phyloP scores from a whole-genome alignment of 2,329 filamentous ascomycete genomes.

The Sarocladium strictum region DNA sequence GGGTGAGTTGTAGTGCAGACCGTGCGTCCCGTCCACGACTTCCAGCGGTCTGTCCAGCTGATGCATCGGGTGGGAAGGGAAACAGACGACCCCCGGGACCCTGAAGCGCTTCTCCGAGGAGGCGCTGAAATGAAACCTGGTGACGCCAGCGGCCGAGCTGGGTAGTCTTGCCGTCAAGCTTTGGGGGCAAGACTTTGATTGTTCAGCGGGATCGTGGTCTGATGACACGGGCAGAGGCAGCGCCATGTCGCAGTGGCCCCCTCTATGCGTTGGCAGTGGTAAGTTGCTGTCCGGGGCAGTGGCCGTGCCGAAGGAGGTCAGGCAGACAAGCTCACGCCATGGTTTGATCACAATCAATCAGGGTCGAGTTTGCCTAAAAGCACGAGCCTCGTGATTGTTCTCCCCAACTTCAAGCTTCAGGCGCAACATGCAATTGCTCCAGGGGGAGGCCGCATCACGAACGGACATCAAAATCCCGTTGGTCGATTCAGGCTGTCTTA shows the following conservation, averaged over 20 bases:
- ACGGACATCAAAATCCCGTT: neutral
- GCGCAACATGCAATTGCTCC: neutral
- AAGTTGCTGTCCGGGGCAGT: neutral
- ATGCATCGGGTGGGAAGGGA: neutral
- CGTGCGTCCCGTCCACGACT: neutral
- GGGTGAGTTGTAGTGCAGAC: conserved; percentile 4
- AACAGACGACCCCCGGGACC: neutral
- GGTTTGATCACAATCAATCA: neutral
- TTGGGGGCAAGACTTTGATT: neutral
- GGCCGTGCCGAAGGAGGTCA: neutral
- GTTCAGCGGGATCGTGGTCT: neutral
- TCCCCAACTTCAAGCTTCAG: neutral
- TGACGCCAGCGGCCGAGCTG: conserved; percentile 10
- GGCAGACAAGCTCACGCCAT: neutral
- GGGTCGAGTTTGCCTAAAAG: neutral
- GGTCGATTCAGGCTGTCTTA: conserved; percentile 7
- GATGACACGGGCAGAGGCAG: conserved; percentile 3
- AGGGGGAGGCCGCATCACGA: neutral
- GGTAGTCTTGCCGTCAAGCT: neutral
- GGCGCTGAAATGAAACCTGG: conserved; percentile 12
- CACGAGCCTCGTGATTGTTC: conserved; percentile 8
- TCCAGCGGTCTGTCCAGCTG: neutral
- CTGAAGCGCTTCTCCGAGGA: conserved; percentile 9
- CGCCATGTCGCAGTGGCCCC: conserved; percentile 7
- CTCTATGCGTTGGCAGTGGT: conserved; percentile 4